Base-by-base conservation (phyloP, 2,329 filamentous ascomycete genomes). In the Triangularia setosa region DNA sequence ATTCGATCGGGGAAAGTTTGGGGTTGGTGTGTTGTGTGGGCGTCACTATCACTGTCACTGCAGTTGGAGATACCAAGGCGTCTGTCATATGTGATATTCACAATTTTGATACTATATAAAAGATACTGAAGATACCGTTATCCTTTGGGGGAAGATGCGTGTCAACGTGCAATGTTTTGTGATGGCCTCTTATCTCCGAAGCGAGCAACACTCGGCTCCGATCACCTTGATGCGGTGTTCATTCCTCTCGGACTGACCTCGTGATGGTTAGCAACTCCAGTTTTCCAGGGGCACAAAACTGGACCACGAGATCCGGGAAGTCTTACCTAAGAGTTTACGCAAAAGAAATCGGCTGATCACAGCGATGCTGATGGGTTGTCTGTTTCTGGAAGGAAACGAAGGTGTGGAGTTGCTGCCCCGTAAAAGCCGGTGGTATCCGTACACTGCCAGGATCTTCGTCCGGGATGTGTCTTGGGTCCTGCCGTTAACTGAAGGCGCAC, bases 401-500 rank as follows among this genome's bases (percentile, higher is more conserved):
- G 16, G 2, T 40, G 35, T 40, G 35, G 35, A 40, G 35, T 40
- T 33, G 14, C 9, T 11, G 16, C 16, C 8, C 12, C 35, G 40
- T 55, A 27, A 27, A 27, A 55, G 61, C 67, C 65, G 67, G 58
- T 23, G 63, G 61, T 68, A 68, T 64, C 67, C 67, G 67, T 63
- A 33, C 6, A 12, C 24, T 21, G 16, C 24, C 25, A 21, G 58
- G 23, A 27, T 55, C 23, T 25, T 59, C 18, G 14, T 25, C 14
- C 57, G 23, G 30, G 30, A 59, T 40, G n/a, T 59, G 25, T 58
- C 57, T 59, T 40, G 23, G 40, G 55, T 63, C 67, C 67, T 68
- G 67, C 67, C 67, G 59, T 68, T 68, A 68, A 67, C 64, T 67
- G 67, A 65, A 65, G 64, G 66, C 58, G 67, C 67, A 63, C 64